phyloP scores from a whole-genome alignment of 129 eudicot species.

The Mikania micrantha region DNA sequence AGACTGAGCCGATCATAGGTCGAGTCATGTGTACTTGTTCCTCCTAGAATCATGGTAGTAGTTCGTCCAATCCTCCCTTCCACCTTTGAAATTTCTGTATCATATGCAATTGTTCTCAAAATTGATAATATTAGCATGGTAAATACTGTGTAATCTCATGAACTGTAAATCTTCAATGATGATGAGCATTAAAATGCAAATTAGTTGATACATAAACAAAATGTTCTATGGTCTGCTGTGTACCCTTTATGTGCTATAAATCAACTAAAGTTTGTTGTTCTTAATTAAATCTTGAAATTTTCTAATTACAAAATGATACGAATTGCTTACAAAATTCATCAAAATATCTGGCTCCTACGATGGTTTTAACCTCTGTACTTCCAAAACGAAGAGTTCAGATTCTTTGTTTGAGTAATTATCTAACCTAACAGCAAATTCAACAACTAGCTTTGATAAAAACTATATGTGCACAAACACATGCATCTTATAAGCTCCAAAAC shows the following conservation, averaged over 20 bases:
- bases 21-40: conserved; percentile 72
- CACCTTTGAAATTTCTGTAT: conserved; percentile 74
- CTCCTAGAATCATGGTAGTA: conserved; percentile 79
- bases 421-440: neutral
- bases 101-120: neutral
- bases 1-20: conserved; percentile 58
- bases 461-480: neutral
- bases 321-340: neutral
- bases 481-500: neutral
- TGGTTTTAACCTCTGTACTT: neutral
- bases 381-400: neutral
- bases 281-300: neutral
- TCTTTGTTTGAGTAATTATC: neutral
- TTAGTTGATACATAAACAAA: neutral
- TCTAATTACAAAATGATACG: neutral
- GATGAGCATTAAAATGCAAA: neutral
- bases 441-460: neutral
- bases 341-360: neutral
- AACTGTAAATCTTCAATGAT: conserved; percentile 1
- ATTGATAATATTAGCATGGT: neutral
- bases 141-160: neutral
- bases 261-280: neutral
- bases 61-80: conserved; percentile 90
- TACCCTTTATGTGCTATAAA: no score
- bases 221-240: neutral